phyloP scores from a whole-genome alignment of 2,329 filamentous ascomycete species.

The Neoarthrinium moseri region DNA sequence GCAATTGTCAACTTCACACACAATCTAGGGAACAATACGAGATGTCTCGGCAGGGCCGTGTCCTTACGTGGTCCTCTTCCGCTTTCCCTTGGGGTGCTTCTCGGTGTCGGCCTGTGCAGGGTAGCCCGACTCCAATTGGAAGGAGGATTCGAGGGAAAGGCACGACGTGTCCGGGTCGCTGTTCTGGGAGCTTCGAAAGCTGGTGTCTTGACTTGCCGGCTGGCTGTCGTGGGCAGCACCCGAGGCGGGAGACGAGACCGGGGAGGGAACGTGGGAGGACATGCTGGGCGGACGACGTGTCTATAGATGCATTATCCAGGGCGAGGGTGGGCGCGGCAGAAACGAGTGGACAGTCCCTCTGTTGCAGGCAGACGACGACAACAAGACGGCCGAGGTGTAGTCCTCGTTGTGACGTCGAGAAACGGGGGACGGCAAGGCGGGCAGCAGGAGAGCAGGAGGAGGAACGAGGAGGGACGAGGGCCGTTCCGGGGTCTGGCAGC shows the following conservation, averaged over 20 bases:
- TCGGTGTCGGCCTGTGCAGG: slow-evolving; percentile 26
- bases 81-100: slow-evolving; percentile 57
- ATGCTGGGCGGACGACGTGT: slow-evolving; percentile 1
- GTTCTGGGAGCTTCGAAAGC: slow-evolving; percentile 24
- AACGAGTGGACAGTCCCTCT: slow-evolving; percentile 1
- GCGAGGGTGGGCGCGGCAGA: neutral
- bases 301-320: slow-evolving; percentile 3
- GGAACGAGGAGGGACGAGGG: neutral
- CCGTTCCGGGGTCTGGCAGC: no score
- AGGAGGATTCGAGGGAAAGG: slow-evolving; percentile 32
- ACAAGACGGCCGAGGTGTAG: no score
- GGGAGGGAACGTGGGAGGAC: slow-evolving; percentile 10
- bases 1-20: slow-evolving; percentile 18
- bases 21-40: no score
- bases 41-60: slow-evolving; percentile 3
- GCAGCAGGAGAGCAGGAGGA: neutral
- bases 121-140: slow-evolving; percentile 28
- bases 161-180: slow-evolving; percentile 25
- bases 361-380: no score
- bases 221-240: neutral
- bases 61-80: slow-evolving; percentile 62
- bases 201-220: slow-evolving; percentile 18
- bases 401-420: slow-evolving; percentile 8
- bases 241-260: slow-evolving; percentile 9
- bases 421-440: neutral